phyloP scores from a whole-genome alignment of 768 basidiomycete species.

The Astraeus odoratus region DNA sequence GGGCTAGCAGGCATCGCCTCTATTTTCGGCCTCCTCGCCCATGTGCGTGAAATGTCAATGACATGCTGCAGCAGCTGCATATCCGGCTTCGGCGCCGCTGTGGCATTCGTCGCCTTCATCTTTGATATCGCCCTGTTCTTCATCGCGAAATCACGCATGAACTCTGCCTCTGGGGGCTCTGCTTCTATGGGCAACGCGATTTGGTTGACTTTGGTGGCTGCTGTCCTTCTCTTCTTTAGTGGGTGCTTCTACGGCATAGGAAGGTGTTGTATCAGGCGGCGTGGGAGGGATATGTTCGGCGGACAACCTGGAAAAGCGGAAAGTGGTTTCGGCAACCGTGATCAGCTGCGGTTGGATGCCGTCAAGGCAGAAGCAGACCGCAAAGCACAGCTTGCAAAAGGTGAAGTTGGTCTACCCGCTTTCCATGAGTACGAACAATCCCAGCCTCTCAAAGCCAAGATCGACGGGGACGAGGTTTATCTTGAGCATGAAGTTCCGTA shows the following conservation, averaged over 20 bases:
- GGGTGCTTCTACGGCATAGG: constrained; percentile 85
- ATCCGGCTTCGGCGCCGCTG: constrained; percentile 70
- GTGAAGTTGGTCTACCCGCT: constrained; percentile 66
- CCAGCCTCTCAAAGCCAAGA: constrained; percentile 57
- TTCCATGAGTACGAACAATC: constrained; percentile 58
- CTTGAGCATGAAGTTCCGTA: constrained; percentile 42
- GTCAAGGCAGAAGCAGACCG: constrained; percentile 83
- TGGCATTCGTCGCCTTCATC: constrained; percentile 82
- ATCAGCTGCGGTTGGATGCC: constrained; percentile 73
- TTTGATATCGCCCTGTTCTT: constrained; percentile 92
- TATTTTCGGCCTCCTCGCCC: constrained; percentile 81
- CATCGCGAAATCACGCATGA: constrained; percentile 80
- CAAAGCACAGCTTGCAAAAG: constrained; percentile 55
- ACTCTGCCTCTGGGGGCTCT: constrained; percentile 58
- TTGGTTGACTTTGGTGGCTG: constrained; percentile 87
- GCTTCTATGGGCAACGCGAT: constrained; percentile 84
- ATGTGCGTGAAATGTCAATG: constrained; percentile 84
- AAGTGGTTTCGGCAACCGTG: constrained; percentile 35
- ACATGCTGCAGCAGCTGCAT: constrained; percentile 74
- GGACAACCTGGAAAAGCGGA: constrained; percentile 26
- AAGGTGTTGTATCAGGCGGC: constrained; percentile 71
- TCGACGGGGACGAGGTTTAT: constrained; percentile 52
- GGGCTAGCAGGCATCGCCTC: constrained; percentile 62
- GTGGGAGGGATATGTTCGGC: constrained; percentile 35
- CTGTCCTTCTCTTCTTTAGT: constrained; percentile 81